Conservation (phyloP, 2,329 filamentous ascomycete genomes). For the Colletotrichum tanaceti region DNA sequence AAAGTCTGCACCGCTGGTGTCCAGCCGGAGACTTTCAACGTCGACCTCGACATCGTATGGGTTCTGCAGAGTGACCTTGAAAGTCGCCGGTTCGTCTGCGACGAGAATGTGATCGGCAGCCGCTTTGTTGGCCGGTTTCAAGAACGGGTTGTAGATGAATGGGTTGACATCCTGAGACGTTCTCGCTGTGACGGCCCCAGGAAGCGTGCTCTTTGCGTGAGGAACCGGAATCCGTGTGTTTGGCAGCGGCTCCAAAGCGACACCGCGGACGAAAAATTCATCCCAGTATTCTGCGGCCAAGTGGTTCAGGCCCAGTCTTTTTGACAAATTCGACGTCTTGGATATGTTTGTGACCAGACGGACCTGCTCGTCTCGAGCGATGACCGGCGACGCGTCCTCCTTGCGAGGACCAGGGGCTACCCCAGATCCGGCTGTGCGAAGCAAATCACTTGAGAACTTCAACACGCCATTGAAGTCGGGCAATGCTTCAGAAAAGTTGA, state of each 20-base stretch:
- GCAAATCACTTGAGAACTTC: conserved; percentile 83
- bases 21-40: conserved; percentile 82
- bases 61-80: conserved; percentile 89
- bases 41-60: conserved; percentile 94
- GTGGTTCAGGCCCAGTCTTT: conserved; percentile 76
- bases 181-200: conserved; percentile 61
- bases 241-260: conserved; percentile 75
- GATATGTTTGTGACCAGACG: conserved; percentile 87
- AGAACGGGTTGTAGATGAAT: conserved; percentile 95
- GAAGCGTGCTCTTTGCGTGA: conserved; percentile 68
- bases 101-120: conserved; percentile 77
- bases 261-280: conserved; percentile 86
- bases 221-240: conserved; percentile 72
- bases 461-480: conserved; percentile 93
- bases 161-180: conserved; percentile 77
- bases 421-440: conserved; percentile 84
- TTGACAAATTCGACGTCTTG: conserved; percentile 82
- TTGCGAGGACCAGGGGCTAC: conserved; percentile 78
- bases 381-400: conserved; percentile 75
- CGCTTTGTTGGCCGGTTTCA: conserved; percentile 73
- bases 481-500: conserved; percentile 92
- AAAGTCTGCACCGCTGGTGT: conserved; percentile 79
- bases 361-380: conserved; percentile 85
- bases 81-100: conserved; percentile 80
- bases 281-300: conserved; percentile 94